Conservation (phyloP, 2,329 filamentous ascomycete genomes). For the Xylaria sp. region DNA sequence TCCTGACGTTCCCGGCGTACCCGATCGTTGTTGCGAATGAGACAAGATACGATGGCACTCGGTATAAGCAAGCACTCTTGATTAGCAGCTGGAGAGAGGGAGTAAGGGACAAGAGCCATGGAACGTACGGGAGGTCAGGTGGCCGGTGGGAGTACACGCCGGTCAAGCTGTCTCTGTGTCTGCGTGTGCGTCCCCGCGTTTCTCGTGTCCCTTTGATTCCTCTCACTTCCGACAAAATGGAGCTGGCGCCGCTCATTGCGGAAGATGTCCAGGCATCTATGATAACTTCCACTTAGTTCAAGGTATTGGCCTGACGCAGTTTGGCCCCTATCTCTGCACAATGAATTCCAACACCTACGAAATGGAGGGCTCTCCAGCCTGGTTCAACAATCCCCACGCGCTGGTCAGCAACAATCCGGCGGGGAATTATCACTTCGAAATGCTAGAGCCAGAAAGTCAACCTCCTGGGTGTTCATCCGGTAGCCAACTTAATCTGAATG, state of each 20-base stretch:
- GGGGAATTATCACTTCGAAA: background rate
- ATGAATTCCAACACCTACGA: slow-evolving; percentile 8
- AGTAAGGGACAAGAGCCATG: background rate
- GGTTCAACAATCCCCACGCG: background rate
- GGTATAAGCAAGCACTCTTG: background rate
- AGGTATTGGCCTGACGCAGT: background rate
- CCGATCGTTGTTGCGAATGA: background rate
- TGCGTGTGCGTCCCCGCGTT: background rate
- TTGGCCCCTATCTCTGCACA: background rate
- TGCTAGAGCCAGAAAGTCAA: background rate
- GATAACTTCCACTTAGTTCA: background rate
- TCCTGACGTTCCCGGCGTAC: slow-evolving; percentile 2
- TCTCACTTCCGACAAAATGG: slow-evolving; percentile 19
- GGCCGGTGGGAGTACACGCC: background rate
- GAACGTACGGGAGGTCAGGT: background rate
- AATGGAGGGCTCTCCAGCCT: slow-evolving; percentile 12
- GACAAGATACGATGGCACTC: background rate
- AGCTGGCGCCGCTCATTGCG: background rate
- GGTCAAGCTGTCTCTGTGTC: background rate
- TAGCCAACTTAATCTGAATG: background rate
- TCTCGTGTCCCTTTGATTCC: slow-evolving; percentile 4
- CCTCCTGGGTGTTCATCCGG: background rate
- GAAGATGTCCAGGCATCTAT: no score
- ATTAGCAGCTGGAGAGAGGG: background rate
- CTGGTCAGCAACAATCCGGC: background rate